Conservation (phyloP, 1,139 yeast species). For the Lipomyces yarrowii region DNA sequence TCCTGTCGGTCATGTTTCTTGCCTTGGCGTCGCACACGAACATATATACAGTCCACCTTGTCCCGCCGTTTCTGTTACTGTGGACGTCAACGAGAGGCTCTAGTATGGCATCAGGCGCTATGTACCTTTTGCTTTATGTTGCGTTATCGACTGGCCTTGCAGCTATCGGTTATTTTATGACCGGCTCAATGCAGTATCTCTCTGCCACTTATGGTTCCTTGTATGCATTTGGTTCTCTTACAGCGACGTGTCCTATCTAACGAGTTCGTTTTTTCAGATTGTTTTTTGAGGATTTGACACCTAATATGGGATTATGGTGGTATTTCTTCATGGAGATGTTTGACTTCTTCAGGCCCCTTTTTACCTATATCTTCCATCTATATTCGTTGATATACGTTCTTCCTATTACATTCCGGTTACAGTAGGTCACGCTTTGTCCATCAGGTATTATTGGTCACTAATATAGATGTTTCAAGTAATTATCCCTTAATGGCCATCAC, state of each 20-base stretch:
- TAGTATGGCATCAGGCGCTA: constrained; percentile 20
- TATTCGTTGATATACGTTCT: constrained; percentile 67
- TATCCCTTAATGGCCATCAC: constrained; percentile 67
- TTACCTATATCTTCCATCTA: constrained; percentile 78
- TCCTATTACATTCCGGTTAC: constrained; percentile 75
- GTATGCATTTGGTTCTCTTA: background rate
- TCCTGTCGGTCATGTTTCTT: constrained; percentile 45
- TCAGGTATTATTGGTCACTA: background rate
- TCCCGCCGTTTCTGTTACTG: constrained; percentile 56
- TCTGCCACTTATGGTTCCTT: constrained; percentile 63
- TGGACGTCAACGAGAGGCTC: constrained; percentile 7
- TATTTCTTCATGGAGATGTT: constrained; percentile 95
- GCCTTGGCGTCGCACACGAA: constrained; percentile 69
- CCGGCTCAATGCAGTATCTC: constrained; percentile 57
- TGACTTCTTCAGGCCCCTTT: constrained; percentile 82
- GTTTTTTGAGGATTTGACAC: constrained; percentile 62
- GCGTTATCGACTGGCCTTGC: constrained; percentile 35
- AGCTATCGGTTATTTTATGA: constrained; percentile 51
- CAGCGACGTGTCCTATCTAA: background rate
- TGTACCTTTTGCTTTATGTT: constrained; percentile 24
- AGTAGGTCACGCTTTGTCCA: constrained; percentile 35
- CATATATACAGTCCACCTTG: constrained; percentile 59
- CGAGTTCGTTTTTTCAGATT: constrained; percentile 12
- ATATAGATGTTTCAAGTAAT: constrained; percentile 15
- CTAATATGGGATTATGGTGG: constrained; percentile 98